phyloP scores from a whole-genome alignment of 805 yeast genomes.

The Starmerella stigmatis region DNA sequence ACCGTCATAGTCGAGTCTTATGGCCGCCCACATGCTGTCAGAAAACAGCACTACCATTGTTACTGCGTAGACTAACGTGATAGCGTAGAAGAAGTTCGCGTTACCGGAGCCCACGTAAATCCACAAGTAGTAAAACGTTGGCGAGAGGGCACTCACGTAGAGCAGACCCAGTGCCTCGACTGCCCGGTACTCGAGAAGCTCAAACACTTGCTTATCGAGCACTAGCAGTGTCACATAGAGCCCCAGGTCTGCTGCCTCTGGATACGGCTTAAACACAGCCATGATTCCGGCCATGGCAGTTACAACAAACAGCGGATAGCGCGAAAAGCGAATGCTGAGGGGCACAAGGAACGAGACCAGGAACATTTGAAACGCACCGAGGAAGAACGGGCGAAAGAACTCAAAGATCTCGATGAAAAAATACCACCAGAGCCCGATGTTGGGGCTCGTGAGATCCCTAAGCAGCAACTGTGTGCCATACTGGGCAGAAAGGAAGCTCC shows the following conservation, averaged over 20 bases:
- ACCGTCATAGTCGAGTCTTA: slow-evolving; percentile 55
- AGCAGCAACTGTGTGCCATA: slow-evolving; percentile 47
- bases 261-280: slow-evolving; percentile 69
- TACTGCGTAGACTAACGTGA: slow-evolving; percentile 67
- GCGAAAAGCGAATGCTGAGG: slow-evolving; percentile 52
- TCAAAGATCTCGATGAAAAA: slow-evolving; percentile 92
- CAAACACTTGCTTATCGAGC: slow-evolving; percentile 36
- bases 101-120: slow-evolving; percentile 88
- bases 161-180: slow-evolving; percentile 45
- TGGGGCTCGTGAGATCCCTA: slow-evolving; percentile 62
- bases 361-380: slow-evolving; percentile 73
- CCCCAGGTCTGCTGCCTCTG: slow-evolving; percentile 70
- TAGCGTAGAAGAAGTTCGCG: slow-evolving; percentile 91
- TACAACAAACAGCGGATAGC: slow-evolving; percentile 50
- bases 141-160: slow-evolving; percentile 54
- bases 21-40: slow-evolving; percentile 74
- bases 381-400: slow-evolving; percentile 71
- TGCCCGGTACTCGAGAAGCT: slow-evolving; percentile 38
- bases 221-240: slow-evolving; percentile 41
- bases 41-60: slow-evolving; percentile 58
- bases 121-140: slow-evolving; percentile 91
- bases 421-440: slow-evolving; percentile 98
- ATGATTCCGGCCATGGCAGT: slow-evolving; percentile 42
- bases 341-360: slow-evolving; percentile 60
- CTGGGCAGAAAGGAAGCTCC: slow-evolving; percentile 40